phyloP scores from a whole-genome alignment of 176 grass and related monocot genomes.

The Tillandsia leiboldiana region DNA sequence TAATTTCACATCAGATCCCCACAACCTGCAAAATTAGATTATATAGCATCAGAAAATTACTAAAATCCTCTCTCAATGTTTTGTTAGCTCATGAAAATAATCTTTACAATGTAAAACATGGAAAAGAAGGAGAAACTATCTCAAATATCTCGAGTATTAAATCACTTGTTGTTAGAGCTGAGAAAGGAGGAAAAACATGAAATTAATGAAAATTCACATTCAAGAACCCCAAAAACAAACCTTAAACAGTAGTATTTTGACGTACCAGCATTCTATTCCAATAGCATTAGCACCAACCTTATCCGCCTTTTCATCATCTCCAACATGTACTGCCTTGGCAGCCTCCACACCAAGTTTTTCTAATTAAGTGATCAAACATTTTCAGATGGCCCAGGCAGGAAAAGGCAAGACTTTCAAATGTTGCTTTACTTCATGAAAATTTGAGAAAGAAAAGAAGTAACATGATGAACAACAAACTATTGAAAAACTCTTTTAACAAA shows the following conservation, averaged over 20 bases:
- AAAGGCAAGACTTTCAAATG: not conserved
- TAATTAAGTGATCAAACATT: constrained; percentile 17
- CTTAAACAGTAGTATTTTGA: not conserved
- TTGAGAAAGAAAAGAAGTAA: not conserved
- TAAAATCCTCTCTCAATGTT: not conserved
- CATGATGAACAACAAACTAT: not conserved
- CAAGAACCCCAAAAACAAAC: not conserved
- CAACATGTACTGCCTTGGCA: constrained; percentile 55
- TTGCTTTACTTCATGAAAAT: no score
- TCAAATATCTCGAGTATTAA: not conserved
- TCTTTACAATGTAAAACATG: not conserved
- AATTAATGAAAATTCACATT: not conserved
- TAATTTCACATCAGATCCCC: constrained; percentile 65
- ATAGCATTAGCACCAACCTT: constrained; percentile 57
- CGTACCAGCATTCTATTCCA: constrained; percentile 82
- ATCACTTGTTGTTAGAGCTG: not conserved
- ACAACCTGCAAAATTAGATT: constrained; percentile 44
- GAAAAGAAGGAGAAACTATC: constrained; percentile 1
- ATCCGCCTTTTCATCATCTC: constrained; percentile 79
- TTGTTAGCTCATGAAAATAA: not conserved
- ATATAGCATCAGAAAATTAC: constrained; percentile 1
- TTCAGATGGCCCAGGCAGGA: not conserved
- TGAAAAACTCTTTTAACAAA: not conserved
- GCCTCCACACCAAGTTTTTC: constrained; percentile 59
- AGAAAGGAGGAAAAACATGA: not conserved